phyloP scores from a whole-genome alignment of 805 yeast species.

The Yarrowia keelungensis region DNA sequence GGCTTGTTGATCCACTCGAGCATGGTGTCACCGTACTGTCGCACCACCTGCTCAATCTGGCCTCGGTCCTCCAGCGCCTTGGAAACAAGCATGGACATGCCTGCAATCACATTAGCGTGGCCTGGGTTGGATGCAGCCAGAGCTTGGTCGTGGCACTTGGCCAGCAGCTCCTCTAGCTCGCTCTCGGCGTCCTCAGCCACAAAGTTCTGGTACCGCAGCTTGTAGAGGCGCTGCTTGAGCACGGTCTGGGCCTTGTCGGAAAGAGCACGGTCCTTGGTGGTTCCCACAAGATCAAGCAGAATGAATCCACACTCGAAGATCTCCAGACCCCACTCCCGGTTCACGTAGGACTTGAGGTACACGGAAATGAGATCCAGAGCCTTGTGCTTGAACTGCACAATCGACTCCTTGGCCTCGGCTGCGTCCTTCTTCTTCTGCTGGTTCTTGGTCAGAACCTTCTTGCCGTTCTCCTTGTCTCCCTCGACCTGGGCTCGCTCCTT shows the following conservation, averaged over 20 bases:
- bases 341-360: constrained; percentile 56
- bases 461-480: constrained; percentile 65
- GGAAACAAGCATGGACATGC: constrained; percentile 62
- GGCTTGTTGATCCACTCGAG: constrained; percentile 64
- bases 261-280: constrained; percentile 71
- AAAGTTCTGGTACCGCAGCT: constrained; percentile 51
- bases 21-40: constrained; percentile 62
- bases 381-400: constrained; percentile 78
- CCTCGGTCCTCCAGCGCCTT: constrained; percentile 54
- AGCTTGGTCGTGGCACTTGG: constrained; percentile 51
- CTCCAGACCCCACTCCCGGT: constrained; percentile 49
- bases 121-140: constrained; percentile 52
- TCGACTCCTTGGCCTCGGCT: constrained; percentile 78
- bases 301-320: constrained; percentile 57
- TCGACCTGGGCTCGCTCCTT: constrained; percentile 65
- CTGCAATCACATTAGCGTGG: constrained; percentile 34
- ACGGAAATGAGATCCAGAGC: constrained; percentile 78
- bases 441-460: constrained; percentile 48
- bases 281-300: constrained; percentile 63
- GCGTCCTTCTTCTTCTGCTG: constrained; percentile 63
- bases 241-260: constrained; percentile 80
- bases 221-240: constrained; percentile 65
- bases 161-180: constrained; percentile 43
- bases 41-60: constrained; percentile 52
- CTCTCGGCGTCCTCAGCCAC: constrained; percentile 45